phyloP scores from a whole-genome alignment of 2,329 filamentous ascomycete species.

The Cercospora janseana region DNA sequence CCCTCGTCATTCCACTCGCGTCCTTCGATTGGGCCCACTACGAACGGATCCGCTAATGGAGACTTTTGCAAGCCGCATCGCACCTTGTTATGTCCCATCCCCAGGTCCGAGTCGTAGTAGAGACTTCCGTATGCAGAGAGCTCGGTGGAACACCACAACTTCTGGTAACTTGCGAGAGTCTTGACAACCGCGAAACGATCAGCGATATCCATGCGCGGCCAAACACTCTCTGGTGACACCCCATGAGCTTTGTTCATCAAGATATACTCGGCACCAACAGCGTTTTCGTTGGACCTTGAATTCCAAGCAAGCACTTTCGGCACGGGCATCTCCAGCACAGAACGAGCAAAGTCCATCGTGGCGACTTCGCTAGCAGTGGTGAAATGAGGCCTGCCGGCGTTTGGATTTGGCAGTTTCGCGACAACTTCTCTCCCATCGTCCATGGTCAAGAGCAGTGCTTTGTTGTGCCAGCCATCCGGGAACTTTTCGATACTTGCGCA shows the following conservation, averaged over 20 bases:
- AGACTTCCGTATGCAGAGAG: slow-evolving; percentile 36
- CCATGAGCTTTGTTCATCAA: slow-evolving; percentile 28
- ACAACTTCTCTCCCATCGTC: slow-evolving; percentile 38
- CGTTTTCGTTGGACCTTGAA: slow-evolving; percentile 25
- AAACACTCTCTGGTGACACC: slow-evolving; percentile 22
- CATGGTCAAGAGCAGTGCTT: slow-evolving; percentile 39
- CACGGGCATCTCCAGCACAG: slow-evolving; percentile 27
- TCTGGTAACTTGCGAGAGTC: slow-evolving; percentile 1
- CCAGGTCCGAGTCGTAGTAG: slow-evolving; percentile 35
- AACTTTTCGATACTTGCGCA: slow-evolving; percentile 35
- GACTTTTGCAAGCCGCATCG: not conserved
- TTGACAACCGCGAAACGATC: not conserved
- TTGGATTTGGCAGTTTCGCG: slow-evolving; percentile 42
- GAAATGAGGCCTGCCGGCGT: slow-evolving; percentile 37
- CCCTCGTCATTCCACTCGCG: slow-evolving; percentile 37
- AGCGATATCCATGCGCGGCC: slow-evolving; percentile 32
- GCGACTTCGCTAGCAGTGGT: slow-evolving; percentile 33
- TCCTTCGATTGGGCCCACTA: slow-evolving; percentile 40
- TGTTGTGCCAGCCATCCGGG: slow-evolving; percentile 40
- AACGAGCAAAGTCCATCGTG: slow-evolving; percentile 29
- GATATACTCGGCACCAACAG: slow-evolving; percentile 29
- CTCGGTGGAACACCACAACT: not conserved
- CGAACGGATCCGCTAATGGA: not conserved
- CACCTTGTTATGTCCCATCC: too few species aligned
- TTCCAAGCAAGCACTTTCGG: slow-evolving; percentile 27